A percentile compares a stretch with the other conserved stretches of the same genome.
Conservation (phyloP, 495 filamentous ascomycete genomes). For the Delitschia confertaspora region DNA sequence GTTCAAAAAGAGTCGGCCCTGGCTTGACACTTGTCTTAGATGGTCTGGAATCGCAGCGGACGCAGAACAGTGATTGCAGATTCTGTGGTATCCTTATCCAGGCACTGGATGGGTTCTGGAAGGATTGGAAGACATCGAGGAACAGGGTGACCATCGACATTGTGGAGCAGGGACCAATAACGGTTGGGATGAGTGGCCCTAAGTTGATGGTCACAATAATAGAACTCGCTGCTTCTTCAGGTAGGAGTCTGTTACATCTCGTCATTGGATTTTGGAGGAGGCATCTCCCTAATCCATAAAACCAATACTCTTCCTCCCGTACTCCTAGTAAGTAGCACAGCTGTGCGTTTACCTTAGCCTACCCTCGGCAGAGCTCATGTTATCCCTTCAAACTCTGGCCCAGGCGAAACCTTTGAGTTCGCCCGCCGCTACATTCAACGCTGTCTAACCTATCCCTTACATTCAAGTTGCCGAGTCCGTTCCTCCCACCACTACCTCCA, state of each 20-base stretch:
- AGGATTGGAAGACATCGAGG: conserved; percentile 13
- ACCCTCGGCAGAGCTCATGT: conserved; percentile 20
- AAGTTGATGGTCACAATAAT: conserved; percentile 6
- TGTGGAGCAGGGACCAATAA: conserved; percentile 16
- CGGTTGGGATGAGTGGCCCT: conserved; percentile 10
- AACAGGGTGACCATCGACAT: conserved; percentile 10
- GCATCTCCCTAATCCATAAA: background rate
- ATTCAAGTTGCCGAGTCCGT: conserved; percentile 11
- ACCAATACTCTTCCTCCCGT: background rate
- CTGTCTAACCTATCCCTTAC: conserved; percentile 19
- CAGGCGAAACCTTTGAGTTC: conserved; percentile 21
- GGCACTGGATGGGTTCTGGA: conserved; percentile 20
- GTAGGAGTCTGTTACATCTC: conserved; percentile 5
- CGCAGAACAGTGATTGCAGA: conserved; percentile 12
- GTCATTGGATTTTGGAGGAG: background rate
- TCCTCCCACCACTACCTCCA: conserved; percentile 1
- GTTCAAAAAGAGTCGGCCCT: background rate
- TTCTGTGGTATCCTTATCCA: conserved; percentile 17
- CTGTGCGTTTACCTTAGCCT: conserved; percentile 17
- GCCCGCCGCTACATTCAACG: conserved; percentile 20
- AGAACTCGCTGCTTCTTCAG: conserved; percentile 14
- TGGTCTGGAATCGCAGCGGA: conserved; percentile 6
- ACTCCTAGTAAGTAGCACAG: conserved; percentile 4
- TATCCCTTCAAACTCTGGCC: conserved; percentile 16
- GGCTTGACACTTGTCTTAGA: conserved; percentile 20